phyloP scores from a whole-genome alignment of 192 early-diverging fungal genomes.

The Backusella westeae region DNA sequence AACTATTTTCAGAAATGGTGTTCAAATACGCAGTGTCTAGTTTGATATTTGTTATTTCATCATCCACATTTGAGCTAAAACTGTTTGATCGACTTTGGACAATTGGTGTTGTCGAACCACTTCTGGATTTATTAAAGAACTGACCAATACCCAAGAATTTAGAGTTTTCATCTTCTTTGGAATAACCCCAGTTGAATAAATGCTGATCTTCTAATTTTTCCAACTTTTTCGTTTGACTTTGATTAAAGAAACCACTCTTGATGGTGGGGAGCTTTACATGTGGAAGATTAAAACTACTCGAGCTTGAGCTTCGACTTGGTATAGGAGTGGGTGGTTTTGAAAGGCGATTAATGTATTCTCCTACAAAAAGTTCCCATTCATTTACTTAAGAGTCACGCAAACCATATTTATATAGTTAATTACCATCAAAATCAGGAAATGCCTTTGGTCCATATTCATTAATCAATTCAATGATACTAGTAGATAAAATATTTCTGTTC shows the following conservation, averaged over 20 bases:
- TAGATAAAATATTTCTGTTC: conserved; percentile 72
- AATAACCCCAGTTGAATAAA: conserved; percentile 7
- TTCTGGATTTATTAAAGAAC: neutral
- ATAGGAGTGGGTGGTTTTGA: neutral
- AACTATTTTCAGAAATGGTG: neutral
- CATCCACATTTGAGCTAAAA: neutral
- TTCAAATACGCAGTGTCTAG: neutral
- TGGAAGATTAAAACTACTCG: neutral
- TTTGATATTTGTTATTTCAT: neutral
- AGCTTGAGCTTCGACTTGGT: conserved; percentile 10
- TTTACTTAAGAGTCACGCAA: neutral
- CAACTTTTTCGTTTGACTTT: neutral
- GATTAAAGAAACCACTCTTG: neutral
- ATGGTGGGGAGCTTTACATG: neutral
- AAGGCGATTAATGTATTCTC: conserved; percentile 16
- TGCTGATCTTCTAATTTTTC: conserved; percentile 13
- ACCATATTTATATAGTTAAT: neutral
- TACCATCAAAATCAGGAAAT: conserved; percentile 68
- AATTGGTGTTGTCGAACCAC: neutral
- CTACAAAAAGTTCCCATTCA: conserved; percentile 7
- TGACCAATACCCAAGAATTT: neutral
- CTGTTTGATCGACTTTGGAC: neutral
- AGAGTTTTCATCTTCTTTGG: neutral
- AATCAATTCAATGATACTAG: conserved; percentile 73
- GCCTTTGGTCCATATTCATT: conserved; percentile 82